Conservation (phyloP, 1,284 basidiomycete species). For the Sutorius eximius region DNA sequence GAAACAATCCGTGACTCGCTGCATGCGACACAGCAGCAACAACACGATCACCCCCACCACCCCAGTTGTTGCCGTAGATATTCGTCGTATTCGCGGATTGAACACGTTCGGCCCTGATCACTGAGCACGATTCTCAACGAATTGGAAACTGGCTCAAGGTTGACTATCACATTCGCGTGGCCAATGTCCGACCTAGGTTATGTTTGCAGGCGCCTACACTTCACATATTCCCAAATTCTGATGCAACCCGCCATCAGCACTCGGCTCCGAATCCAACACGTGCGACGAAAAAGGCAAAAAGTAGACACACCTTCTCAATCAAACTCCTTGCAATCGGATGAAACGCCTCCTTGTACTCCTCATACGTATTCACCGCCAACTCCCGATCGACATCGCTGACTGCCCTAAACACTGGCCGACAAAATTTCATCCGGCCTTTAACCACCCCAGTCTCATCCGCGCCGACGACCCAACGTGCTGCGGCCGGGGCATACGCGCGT, state of each 20-base stretch:
- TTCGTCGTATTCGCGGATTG: slow-evolving; percentile 35
- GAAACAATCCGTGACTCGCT: slow-evolving; percentile 38
- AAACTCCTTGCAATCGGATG: slow-evolving; percentile 75
- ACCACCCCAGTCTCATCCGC: slow-evolving; percentile 53
- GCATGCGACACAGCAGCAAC: slow-evolving; percentile 20
- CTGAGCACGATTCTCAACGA: slow-evolving; percentile 33
- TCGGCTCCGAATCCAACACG: no score
- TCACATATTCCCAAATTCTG: slow-evolving; percentile 7
- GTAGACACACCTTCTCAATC: slow-evolving; percentile 64
- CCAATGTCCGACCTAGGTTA: slow-evolving; percentile 9
- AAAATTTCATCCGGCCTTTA: slow-evolving; percentile 84
- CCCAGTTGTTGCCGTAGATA: slow-evolving; percentile 52
- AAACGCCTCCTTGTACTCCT: slow-evolving; percentile 55
- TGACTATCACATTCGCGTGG: slow-evolving; percentile 9
- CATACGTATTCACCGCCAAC: slow-evolving; percentile 63
- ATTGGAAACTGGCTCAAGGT: slow-evolving; percentile 9
- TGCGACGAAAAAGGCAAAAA: no score
- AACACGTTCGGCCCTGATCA: slow-evolving; percentile 24
- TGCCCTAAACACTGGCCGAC: slow-evolving; percentile 62
- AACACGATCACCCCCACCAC: no score
- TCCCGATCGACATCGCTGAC: slow-evolving; percentile 57
- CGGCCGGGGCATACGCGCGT: slow-evolving; percentile 39
- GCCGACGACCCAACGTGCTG: slow-evolving; percentile 71
- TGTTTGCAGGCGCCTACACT: no score
- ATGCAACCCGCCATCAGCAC: no score